phyloP scores from a whole-genome alignment of 805 yeast genomes.

The Saturnispora saitoi region DNA sequence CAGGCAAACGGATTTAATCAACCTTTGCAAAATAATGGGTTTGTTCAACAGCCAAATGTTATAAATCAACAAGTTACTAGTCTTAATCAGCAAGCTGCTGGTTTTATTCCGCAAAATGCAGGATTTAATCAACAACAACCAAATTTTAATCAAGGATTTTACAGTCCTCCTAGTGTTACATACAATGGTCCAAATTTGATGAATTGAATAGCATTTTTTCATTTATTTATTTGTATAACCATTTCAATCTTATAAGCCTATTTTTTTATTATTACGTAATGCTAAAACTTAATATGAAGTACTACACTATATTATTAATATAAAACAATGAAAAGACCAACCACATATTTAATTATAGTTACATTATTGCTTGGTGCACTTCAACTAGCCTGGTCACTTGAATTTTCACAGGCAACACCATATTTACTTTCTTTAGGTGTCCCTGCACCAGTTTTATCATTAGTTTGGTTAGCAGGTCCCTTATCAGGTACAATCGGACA shows the following conservation, averaged over 20 bases:
- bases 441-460: constrained; percentile 44
- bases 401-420: constrained; percentile 57
- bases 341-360: constrained; percentile 35
- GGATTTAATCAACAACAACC: constrained; percentile 3
- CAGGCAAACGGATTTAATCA: constrained; percentile 11
- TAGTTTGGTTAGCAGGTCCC: constrained; percentile 65
- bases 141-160: constrained; percentile 5
- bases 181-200: constrained; percentile 26
- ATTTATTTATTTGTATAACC: not conserved
- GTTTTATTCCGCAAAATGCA: not conserved
- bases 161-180: constrained; percentile 9
- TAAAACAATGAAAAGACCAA: constrained; percentile 26
- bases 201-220: not conserved
- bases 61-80: constrained; percentile 5
- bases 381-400: constrained; percentile 59
- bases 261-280: not conserved
- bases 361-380: constrained; percentile 48
- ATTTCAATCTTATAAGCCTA: not conserved
- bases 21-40: constrained; percentile 2
- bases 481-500: constrained; percentile 55
- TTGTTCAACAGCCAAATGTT: constrained; percentile 1
- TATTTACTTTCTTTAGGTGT: constrained; percentile 53
- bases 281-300: not conserved
- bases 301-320: not conserved
- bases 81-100: not conserved